phyloP scores from a whole-genome alignment of 164 flowering plant species.

The Macadamia tetraphylla region DNA sequence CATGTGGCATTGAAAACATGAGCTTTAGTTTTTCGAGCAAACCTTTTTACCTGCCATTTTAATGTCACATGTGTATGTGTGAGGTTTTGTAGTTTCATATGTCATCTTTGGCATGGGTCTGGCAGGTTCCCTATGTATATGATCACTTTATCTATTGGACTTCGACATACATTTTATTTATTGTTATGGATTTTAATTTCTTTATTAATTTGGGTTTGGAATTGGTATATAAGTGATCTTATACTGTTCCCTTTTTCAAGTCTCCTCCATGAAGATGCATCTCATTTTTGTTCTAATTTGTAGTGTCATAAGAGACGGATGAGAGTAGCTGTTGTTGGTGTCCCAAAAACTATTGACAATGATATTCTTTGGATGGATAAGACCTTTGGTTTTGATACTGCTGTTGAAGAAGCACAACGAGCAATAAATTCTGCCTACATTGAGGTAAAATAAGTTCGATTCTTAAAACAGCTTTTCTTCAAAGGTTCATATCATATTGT shows the following conservation, averaged over 20 bases:
- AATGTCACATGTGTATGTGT: too few species aligned
- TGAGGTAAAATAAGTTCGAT: slow-evolving; percentile 45
- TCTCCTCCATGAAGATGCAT: slow-evolving; percentile 8
- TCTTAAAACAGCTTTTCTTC: background rate
- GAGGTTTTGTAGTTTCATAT: too few species aligned
- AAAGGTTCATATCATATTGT: background rate
- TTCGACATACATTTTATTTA: too few species aligned
- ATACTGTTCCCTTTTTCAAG: background rate
- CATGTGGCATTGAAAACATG: too few species aligned
- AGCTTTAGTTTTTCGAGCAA: too few species aligned
- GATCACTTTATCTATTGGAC: too few species aligned
- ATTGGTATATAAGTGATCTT: background rate
- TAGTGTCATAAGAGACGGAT: slow-evolving; percentile 64
- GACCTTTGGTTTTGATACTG: slow-evolving; percentile 95
- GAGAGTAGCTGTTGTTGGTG: slow-evolving; percentile 85
- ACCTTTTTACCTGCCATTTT: too few species aligned
- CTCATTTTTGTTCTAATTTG: slow-evolving; percentile 9
- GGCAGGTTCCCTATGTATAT: background rate
- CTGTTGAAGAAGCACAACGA: slow-evolving; percentile 91
- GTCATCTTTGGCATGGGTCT: background rate
- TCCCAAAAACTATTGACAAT: slow-evolving; percentile 94
- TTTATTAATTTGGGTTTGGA: background rate
- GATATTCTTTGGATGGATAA: slow-evolving; percentile 89
- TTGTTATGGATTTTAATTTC: background rate
- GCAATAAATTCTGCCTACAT: slow-evolving; percentile 94